phyloP scores from a whole-genome alignment of 2,329 filamentous ascomycete genomes.

The Teratosphaeria viscida region DNA sequence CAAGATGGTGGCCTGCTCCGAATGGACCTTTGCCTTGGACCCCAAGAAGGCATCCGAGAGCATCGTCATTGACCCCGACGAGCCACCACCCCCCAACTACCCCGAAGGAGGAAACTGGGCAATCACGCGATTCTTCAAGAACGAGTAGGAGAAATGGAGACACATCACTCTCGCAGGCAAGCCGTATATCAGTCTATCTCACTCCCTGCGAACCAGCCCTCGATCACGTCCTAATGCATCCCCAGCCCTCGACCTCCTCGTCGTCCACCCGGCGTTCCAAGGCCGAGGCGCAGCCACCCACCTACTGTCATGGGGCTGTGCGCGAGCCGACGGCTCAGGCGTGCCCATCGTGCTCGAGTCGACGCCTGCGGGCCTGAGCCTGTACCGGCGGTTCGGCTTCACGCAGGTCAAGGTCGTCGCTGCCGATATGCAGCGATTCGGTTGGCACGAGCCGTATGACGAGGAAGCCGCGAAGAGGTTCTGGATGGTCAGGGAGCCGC shows the following conservation, averaged over 20 bases:
- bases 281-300: slow-evolving; percentile 25
- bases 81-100: slow-evolving; percentile 12
- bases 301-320: slow-evolving; percentile 26
- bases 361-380: slow-evolving; percentile 18
- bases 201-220: neutral
- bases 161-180: slow-evolving; percentile 7
- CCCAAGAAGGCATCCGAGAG: neutral
- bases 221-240: neutral
- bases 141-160: slow-evolving; percentile 8
- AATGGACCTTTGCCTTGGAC: slow-evolving; percentile 14
- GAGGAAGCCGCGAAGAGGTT: slow-evolving; percentile 14
- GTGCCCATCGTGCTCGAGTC: slow-evolving; percentile 27
- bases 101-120: slow-evolving; percentile 15
- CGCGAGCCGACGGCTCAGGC: slow-evolving; percentile 27
- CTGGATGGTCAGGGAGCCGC: slow-evolving; percentile 14
- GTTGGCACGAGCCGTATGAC: slow-evolving; percentile 13
- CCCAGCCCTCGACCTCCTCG: slow-evolving; percentile 9
- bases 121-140: slow-evolving; percentile 11
- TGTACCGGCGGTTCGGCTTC: slow-evolving; percentile 29
- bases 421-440: slow-evolving; percentile 16
- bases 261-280: slow-evolving; percentile 11
- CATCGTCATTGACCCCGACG: slow-evolving; percentile 2
- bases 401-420: slow-evolving; percentile 9
- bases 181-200: slow-evolving; percentile 12
- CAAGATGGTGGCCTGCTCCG: slow-evolving; percentile 13